Evolutionary conservation across 2,329 filamentous ascomycete genomes (phyloP).

Genomic region (Cyphellophora attinorum): DNA sequence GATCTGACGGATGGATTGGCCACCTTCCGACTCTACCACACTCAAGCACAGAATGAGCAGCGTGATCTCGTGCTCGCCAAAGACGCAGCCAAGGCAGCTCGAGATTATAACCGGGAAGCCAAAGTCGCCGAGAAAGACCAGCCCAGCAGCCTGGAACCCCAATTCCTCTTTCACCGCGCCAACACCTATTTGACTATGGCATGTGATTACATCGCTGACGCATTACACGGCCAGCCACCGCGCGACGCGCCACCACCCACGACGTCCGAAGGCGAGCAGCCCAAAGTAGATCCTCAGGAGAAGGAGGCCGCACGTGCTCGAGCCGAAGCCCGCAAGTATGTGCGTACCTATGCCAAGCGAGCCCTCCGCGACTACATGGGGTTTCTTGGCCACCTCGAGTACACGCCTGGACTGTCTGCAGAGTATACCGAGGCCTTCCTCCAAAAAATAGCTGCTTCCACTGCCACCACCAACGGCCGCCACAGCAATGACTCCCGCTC

Average conservation of each 20-base stretch:
- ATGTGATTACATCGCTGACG: slow-evolving; percentile 52
- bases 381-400: slow-evolving; percentile 67
- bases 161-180: slow-evolving; percentile 68
- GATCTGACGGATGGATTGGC: slow-evolving; percentile 62
- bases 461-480: slow-evolving; percentile 37
- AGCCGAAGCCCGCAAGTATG: slow-evolving; percentile 55
- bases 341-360: slow-evolving; percentile 65
- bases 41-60: slow-evolving; percentile 42
- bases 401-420: slow-evolving; percentile 60
- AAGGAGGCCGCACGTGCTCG: slow-evolving; percentile 23
- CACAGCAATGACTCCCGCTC: slow-evolving; percentile 21
- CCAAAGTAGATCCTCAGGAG: slow-evolving; percentile 29
- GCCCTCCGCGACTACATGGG: slow-evolving; percentile 65
- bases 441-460: slow-evolving; percentile 46
- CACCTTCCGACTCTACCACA: slow-evolving; percentile 43
- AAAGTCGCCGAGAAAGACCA: slow-evolving; percentile 55
- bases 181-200: slow-evolving; percentile 63
- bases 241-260: slow-evolving; percentile 5
- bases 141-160: slow-evolving; percentile 63
- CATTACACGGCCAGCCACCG: slow-evolving; percentile 37
- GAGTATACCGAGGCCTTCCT: slow-evolving; percentile 44
- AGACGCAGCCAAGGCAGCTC: slow-evolving; percentile 28
- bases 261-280: slow-evolving; percentile 25
- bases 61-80: slow-evolving; percentile 39
- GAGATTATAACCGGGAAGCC: slow-evolving; percentile 39